Evolutionary conservation across 2,329 filamentous ascomycete species (phyloP).

Genomic region (Xylaria polymorpha): DNA sequence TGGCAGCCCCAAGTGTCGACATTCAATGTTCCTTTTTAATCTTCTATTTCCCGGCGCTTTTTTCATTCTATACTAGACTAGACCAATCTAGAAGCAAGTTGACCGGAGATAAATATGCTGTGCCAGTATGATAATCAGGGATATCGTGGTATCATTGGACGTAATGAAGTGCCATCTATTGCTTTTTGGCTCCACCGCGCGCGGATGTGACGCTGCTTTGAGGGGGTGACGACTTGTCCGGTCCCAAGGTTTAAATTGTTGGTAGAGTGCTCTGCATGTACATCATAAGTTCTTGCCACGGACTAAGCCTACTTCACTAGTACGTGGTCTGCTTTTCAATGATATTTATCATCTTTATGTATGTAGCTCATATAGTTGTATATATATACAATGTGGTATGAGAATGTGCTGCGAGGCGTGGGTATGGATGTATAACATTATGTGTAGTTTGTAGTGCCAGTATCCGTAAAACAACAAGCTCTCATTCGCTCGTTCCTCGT

Average conservation of each 20-base stretch:
- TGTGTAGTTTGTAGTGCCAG: conserved; percentile 3
- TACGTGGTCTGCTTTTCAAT: background rate
- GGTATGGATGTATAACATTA: background rate
- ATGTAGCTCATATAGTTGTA: background rate
- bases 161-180: background rate
- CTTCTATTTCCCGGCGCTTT: background rate
- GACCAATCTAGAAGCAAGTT: background rate
- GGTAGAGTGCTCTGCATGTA: background rate
- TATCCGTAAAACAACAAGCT: background rate
- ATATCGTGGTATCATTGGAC: background rate
- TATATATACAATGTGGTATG: background rate
- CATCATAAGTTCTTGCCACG: background rate
- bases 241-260: background rate
- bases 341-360: background rate
- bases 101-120: background rate
- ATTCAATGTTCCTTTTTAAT: background rate
- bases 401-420: background rate
- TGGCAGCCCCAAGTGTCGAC: too few species aligned
- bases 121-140: background rate
- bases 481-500: conserved; percentile 21
- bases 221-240: background rate
- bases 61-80: background rate
- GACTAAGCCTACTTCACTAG: background rate
- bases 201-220: background rate
- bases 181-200: background rate